Base-by-base conservation (phyloP, 305 asterid species). In the Euphrasia arctica region DNA sequence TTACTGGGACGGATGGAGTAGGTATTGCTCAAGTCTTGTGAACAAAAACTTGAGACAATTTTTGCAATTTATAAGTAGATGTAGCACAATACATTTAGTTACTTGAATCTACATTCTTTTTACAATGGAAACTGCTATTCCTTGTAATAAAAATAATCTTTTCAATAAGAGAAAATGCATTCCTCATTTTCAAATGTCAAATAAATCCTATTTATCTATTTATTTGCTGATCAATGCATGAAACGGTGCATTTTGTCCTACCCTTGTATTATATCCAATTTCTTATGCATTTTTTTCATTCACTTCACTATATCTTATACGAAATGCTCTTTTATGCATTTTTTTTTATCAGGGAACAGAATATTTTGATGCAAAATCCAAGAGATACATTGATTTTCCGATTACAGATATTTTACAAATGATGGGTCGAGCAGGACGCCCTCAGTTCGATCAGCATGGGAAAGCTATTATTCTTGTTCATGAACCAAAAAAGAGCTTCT, bases 401-500 rank as follows among this genome's bases (percentile, higher is more conserved):
- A 90, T 93, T 60, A 93, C 99, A 9, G 99, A 93, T 81, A 90
- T 93, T 64, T 70, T 93, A 68, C 99, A 93, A 81, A 93, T 93
- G 99, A 93, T 93, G 99, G 99, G 99, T 63, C 85, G 99, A 79
- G 99, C 99, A 64, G 99, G 99, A 41, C 86, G 99, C 64, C 99
- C 99, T 73, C 99, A 93, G 76, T 93, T 67, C 66, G 99, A 93
- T 76, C 99, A 93, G 77, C 97, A 93, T 43, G 99, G 99, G 47
- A 93, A 93, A 79, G 96, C 97, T 77, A 91, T 93, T 77, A 93
- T 93, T 86, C 97, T 93, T 60, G 99, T 93, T 73, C 99, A 93
- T 78, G 99, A 93, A 72, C 99, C 97, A 27, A 93, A 93, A 80
- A 93, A 93, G 79, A 90, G 96, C 82, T 93, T 93, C 87, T 93